Evolutionary conservation across 2,329 filamentous ascomycete genomes (phyloP), one percentile per base, ranked within the genome.

Genomic region (Exophiala phaeomuriformis): DNA sequence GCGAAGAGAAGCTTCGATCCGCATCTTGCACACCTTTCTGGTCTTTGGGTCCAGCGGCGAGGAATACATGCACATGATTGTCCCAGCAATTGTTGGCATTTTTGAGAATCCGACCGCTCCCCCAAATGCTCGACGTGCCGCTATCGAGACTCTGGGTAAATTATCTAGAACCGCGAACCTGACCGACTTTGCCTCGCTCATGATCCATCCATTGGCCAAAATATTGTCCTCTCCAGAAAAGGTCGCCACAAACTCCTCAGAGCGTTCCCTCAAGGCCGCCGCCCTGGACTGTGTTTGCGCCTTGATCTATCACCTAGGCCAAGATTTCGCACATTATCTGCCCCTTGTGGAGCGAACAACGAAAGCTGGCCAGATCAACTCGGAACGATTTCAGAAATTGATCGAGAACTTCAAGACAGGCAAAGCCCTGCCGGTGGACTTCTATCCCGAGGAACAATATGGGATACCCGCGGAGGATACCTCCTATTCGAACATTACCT

Each of bases 21-120:
- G 86, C 63, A 90, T 98, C 3, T 76, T 99, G 28, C 93, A 97
- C 67, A 90, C 91, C 0, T 95, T 99, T 69, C 74, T 98, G 30
- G 88, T 98, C 0, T 98, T 98, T 67, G 94, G 94, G 1, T 85
- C 90, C 0, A 97, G 90, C 65, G 88, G 87, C 7, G 93, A 98
- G 68, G 93, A 98, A 68, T 98, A 98, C 69, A 98, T 98, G 93
- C 93, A 98, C 68, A 77, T 98, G 49, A 97, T 99, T 61, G 88
- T 98, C 48, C 93, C 93, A 0, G 89, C 95, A 35, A 90, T 98
- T 64, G 90, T 98, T 5, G 84, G 86, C 42, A 86, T 95, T 46
- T 97, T 98, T 65, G 91, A 98, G 68, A 94, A 89, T 65, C 81
- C 86, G 32, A 84, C 86, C 7, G 88, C 94, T 59, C 89, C 90